These are phyloP conservation scores for Alternaria triticina DNA, from an alignment of 2,329 filamentous ascomycete species.

Conservation along the genomic window DNA sequence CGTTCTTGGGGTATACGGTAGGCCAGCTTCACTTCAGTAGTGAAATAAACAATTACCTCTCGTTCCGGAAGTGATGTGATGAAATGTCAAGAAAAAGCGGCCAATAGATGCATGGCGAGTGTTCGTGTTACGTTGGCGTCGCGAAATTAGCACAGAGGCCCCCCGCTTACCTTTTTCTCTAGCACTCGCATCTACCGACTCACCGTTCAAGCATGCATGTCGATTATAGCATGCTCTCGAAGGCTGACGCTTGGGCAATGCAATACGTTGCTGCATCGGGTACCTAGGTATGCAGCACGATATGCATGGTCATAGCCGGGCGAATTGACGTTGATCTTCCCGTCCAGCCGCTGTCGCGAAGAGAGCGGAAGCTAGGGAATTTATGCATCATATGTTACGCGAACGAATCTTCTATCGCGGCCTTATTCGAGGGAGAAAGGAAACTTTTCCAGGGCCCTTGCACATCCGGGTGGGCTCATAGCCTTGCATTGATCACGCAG, in stretches of 20 bases:
- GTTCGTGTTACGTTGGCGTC: background rate
- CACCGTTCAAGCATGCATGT: background rate
- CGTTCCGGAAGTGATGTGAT: too few species aligned
- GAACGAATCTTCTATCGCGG: background rate
- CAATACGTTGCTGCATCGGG: too few species aligned
- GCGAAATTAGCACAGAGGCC: background rate
- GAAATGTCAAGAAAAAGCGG: too few species aligned
- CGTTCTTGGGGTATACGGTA: too few species aligned
- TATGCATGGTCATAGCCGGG: background rate
- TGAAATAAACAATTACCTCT: too few species aligned
- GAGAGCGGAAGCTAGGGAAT: background rate
- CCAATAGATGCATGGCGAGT: too few species aligned
- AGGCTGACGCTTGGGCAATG: background rate
- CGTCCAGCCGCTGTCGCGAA: background rate
- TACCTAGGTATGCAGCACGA: background rate
- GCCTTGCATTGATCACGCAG: background rate
- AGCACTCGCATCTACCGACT: background rate
- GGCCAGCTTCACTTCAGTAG: too few species aligned
- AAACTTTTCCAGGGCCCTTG: background rate
- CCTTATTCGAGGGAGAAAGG: background rate
- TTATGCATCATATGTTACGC: background rate
- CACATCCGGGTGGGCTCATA: background rate
- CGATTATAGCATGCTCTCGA: background rate
- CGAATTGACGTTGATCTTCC: background rate
- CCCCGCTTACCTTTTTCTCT: background rate